Conservation (phyloP, 1,284 basidiomycete genomes). For the Microstroma glucosiphilum region DNA sequence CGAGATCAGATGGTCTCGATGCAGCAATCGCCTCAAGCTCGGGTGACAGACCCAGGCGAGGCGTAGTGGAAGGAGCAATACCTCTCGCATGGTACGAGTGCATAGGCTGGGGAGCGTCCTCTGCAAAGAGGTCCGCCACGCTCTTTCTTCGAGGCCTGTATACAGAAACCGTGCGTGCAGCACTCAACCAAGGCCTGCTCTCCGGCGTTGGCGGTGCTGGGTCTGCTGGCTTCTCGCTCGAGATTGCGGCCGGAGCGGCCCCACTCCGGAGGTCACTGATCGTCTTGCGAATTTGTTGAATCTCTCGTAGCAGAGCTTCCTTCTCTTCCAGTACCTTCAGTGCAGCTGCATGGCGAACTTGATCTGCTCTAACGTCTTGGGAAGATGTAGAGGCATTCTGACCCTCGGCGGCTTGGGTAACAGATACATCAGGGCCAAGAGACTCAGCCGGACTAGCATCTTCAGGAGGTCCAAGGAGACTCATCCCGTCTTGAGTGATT, state of each 20-base stretch:
- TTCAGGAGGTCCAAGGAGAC: background rate
- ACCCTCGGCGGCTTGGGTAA: background rate
- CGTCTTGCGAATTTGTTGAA: background rate
- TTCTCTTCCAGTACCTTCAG: background rate
- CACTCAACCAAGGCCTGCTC: background rate
- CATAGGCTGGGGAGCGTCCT: background rate
- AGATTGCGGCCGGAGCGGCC: too few relatives aligned
- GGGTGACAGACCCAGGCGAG: background rate
- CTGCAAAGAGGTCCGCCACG: slow-evolving; percentile 3
- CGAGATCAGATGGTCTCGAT: background rate
- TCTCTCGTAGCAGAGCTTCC: background rate
- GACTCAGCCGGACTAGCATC: background rate
- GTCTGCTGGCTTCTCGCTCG: too few relatives aligned
- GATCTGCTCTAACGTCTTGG: background rate
- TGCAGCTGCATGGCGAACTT: background rate
- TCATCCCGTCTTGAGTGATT: background rate
- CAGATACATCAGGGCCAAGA: background rate
- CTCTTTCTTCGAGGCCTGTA: background rate
- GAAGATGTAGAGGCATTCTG: background rate
- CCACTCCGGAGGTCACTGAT: too few relatives aligned
- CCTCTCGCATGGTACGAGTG: background rate
- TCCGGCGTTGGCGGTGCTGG: too few relatives aligned
- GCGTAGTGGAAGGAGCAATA: background rate
- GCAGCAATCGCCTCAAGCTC: background rate
- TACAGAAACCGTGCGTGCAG: slow-evolving; percentile 1